These are phyloP conservation scores for Alternaria brassicicola DNA, from an alignment of 2,329 filamentous ascomycete species.

Conservation along the genomic window DNA sequence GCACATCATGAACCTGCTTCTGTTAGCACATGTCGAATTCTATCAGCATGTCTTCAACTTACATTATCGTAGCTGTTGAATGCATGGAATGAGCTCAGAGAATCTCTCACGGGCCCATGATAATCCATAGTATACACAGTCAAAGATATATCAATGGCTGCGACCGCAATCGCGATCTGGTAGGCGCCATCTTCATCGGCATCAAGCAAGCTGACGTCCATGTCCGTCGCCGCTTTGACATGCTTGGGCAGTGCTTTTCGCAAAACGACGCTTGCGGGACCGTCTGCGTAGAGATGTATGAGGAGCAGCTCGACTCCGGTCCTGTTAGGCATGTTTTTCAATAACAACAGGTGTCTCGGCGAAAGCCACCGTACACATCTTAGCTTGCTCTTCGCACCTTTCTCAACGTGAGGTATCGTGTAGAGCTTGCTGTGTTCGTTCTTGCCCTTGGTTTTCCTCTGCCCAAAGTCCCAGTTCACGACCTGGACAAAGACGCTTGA, in stretches of 20 bases:
- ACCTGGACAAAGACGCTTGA: slow-evolving; percentile 73
- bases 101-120: slow-evolving; percentile 54
- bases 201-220: slow-evolving; percentile 75
- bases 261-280: slow-evolving; percentile 56
- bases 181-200: slow-evolving; percentile 65
- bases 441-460: slow-evolving; percentile 47
- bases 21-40: slow-evolving; percentile 9
- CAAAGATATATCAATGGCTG: slow-evolving; percentile 79
- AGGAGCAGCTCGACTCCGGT: slow-evolving; percentile 62
- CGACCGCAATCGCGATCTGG: slow-evolving; percentile 81
- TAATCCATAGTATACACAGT: slow-evolving; percentile 80
- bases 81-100: slow-evolving; percentile 55
- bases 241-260: slow-evolving; percentile 67
- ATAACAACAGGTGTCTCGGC: slow-evolving; percentile 59
- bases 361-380: slow-evolving; percentile 63
- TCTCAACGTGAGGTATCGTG: slow-evolving; percentile 37
- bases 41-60: slow-evolving; percentile 24
- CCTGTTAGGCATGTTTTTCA: slow-evolving; percentile 62
- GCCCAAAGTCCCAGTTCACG: slow-evolving; percentile 58
- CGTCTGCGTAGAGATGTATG: slow-evolving; percentile 65
- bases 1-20: slow-evolving; percentile 55
- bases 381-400: slow-evolving; percentile 57
- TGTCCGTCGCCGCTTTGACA: slow-evolving; percentile 75
- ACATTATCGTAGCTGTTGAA: slow-evolving; percentile 62
- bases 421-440: slow-evolving; percentile 39